A percentile compares a stretch with the other conserved stretches of the same genome.
Evolutionary conservation across 352 stramenopile species (phyloP).

Genomic region (Phytophthora sojae): DNA sequence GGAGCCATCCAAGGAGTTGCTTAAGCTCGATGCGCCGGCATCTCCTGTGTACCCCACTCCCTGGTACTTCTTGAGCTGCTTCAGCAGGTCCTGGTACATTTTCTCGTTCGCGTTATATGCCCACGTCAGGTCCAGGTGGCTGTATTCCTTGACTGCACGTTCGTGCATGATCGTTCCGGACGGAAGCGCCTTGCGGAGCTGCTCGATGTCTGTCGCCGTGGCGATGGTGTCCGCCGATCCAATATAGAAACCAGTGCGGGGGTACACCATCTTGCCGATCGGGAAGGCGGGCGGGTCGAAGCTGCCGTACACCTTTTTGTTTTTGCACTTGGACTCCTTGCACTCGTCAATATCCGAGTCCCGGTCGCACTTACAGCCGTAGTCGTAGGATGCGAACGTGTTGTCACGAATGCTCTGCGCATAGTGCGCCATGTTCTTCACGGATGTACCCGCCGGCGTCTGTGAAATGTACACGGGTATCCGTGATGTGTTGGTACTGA

Average conservation of each 20-base stretch:
- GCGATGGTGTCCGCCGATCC: conserved; percentile 52
- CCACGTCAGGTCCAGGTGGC: conserved; percentile 65
- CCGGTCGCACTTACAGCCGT: conserved; percentile 48
- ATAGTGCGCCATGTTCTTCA: conserved; percentile 67
- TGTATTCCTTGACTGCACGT: conserved; percentile 48
- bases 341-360: conserved; percentile 39
- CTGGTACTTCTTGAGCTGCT: conserved; percentile 48
- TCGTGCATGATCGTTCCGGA: conserved; percentile 49
- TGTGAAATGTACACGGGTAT: conserved; percentile 64
- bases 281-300: conserved; percentile 45
- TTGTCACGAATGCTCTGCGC: conserved; percentile 57
- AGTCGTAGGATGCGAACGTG: conserved; percentile 59
- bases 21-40: not conserved
- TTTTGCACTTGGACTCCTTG: conserved; percentile 39
- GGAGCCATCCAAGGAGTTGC: not conserved
- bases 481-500: conserved; percentile 54
- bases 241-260: conserved; percentile 48
- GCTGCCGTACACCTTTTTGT: conserved; percentile 53
- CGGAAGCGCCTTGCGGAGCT: conserved; percentile 45
- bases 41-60: conserved; percentile 36
- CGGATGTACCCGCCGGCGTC: conserved; percentile 57
- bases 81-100: conserved; percentile 55
- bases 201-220: conserved; percentile 42
- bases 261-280: conserved; percentile 39
- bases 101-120: conserved; percentile 49